Base-by-base conservation (phyloP, 2,329 filamentous ascomycete genomes). In the Alternaria sp. region DNA sequence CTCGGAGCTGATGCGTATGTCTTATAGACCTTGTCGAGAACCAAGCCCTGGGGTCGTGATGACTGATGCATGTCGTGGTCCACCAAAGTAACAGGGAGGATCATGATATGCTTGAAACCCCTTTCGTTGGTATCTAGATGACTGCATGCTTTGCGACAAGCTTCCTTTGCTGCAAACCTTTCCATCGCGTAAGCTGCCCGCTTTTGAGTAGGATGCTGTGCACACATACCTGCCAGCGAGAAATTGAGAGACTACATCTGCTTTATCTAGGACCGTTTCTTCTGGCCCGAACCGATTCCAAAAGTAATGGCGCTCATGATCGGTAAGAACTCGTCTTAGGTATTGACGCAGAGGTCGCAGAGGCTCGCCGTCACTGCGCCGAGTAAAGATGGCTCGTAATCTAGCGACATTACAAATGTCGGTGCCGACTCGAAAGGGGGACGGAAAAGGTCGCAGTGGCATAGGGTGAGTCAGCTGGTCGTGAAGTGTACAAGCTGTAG, bases 371-470 rank as follows among this genome's bases (percentile, higher is more conserved):
- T 55, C 21, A 3, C 40, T 36, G 29, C 37, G 39, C 55, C 67
- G 62, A 17, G 72, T 75, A 51, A 94, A 76, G 51, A 93, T 80
- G 21, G 77, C 74, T 60, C 81, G 79, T 58, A 96, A 86, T 54
- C 92, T 87, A 0, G 83, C 77, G 56, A 92, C 84, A 56, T 84
- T 83, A 76, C 91, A 92, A 56, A 96, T 89, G 73, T 96, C 93
- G 46, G 86, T 94, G 57, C 93, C 93, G 51, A 96, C 80, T 48
- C 84, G 83, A 13, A 94, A 72, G 1, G 87, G 81, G n/a, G 87
- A 81, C 1, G 89, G 88, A 67, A 93, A 92, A 0, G 80, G 79
- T 39, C 79, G 76, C 8, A 72, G 74, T 55, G 80, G 74, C 80
- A 82, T 82, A 42, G 36, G 41, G 53, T 14, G 14, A 10, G 24